A percentile compares a stretch with the other conserved stretches of the same genome.
Conservation (phyloP, 495 filamentous ascomycete genomes). For the Tuber indicum region DNA sequence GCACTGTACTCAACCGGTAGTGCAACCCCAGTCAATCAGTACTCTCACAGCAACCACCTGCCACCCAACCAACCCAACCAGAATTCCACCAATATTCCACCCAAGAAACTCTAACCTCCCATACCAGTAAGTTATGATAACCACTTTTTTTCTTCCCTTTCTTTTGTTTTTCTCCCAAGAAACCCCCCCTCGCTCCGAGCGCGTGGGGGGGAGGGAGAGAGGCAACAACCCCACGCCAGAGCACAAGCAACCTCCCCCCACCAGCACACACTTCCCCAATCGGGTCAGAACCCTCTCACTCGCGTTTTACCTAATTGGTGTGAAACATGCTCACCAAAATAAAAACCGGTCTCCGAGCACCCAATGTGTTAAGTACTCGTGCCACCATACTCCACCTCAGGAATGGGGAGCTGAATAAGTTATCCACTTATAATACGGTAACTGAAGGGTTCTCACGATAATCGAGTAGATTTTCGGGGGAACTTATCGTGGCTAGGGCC, state of each 20-base stretch:
- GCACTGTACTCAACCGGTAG: not conserved
- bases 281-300: conserved; percentile 24
- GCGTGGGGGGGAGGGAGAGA: not conserved
- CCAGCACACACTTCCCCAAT: conserved; percentile 19
- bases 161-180: not conserved
- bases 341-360: not conserved
- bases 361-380: too few species aligned
- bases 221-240: not conserved
- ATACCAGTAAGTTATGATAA: not conserved
- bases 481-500: too few species aligned
- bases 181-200: not conserved
- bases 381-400: too few species aligned
- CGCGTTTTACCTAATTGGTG: conserved; percentile 18
- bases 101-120: not conserved
- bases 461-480: too few species aligned
- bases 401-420: too few species aligned
- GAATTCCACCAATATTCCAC: not conserved
- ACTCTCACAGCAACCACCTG: too few species aligned
- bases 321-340: conserved; percentile 31
- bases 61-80: not conserved
- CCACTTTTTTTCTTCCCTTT: not conserved
- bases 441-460: too few species aligned
- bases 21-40: not conserved
- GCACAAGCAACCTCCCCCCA: not conserved
- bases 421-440: too few species aligned